phyloP scores from a whole-genome alignment of 1,284 basidiomycete species.

The Ceratobasidium sp. region DNA sequence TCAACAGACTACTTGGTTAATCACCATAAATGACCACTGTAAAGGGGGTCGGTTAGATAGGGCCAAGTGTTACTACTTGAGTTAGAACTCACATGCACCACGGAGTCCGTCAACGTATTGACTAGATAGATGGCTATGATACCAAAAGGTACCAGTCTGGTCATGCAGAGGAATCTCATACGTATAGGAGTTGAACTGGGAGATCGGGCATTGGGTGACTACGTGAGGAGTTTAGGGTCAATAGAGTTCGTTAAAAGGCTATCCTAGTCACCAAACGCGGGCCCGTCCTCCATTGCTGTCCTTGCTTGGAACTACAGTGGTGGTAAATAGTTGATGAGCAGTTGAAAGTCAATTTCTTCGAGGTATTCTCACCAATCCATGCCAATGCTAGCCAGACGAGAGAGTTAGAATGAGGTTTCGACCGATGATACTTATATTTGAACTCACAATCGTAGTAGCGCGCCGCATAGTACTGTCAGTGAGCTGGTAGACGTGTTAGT shows the following conservation, averaged over 20 bases:
- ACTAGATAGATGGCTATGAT: conserved; percentile 40
- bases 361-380: conserved; percentile 31
- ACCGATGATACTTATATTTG: not conserved
- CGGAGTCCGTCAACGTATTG: conserved; percentile 44
- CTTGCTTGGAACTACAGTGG: conserved; percentile 25
- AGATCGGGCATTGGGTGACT: conserved; percentile 45
- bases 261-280: conserved; percentile 31
- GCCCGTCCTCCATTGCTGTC: conserved; percentile 36
- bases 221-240: not conserved
- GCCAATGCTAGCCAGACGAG: conserved; percentile 27
- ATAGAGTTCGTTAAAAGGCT: not conserved
- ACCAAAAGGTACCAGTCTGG: conserved; percentile 43
- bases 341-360: too few species aligned
- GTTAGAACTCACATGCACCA: conserved; percentile 26
- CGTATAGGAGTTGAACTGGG: conserved; percentile 35
- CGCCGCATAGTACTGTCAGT: conserved; percentile 37
- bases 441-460: conserved; percentile 40
- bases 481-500: not conserved
- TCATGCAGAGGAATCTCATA: conserved; percentile 41
- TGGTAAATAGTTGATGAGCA: too few species aligned
- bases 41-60: not conserved
- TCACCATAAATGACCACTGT: conserved; percentile 36
- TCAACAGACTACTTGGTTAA: too few species aligned
- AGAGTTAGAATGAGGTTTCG: not conserved
- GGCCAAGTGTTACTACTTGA: too few species aligned